These are phyloP conservation scores for Penicillium alfredii DNA, from an alignment of 495 filamentous ascomycete genomes.

Conservation along the genomic window DNA sequence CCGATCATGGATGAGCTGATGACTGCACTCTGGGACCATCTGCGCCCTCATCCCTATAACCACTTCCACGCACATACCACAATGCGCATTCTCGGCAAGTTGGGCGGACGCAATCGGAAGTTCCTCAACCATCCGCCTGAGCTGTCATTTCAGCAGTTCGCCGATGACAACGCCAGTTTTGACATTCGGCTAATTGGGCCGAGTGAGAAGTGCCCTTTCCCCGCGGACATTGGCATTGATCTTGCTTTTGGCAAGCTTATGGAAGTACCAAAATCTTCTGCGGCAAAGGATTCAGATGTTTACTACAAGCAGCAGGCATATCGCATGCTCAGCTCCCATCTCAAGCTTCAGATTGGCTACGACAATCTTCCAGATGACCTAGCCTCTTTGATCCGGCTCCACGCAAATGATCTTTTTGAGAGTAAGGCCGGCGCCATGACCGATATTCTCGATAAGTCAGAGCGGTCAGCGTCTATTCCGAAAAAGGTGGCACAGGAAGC, in stretches of 20 bases:
- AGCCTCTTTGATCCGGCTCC: slow-evolving; percentile 71
- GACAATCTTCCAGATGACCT: slow-evolving; percentile 89
- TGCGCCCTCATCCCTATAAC: slow-evolving; percentile 86
- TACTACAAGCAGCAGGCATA: slow-evolving; percentile 94
- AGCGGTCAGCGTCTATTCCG: slow-evolving; percentile 71
- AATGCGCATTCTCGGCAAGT: slow-evolving; percentile 95
- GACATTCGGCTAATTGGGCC: slow-evolving; percentile 86
- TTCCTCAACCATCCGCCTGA: slow-evolving; percentile 84
- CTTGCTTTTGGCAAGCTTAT: slow-evolving; percentile 79
- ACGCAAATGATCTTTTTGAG: slow-evolving; percentile 77
- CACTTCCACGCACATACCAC: slow-evolving; percentile 97
- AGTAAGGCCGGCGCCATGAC: slow-evolving; percentile 59
- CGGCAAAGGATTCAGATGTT: slow-evolving; percentile 65
- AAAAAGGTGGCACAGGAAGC: slow-evolving; percentile 82
- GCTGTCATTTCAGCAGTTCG: slow-evolving; percentile 73
- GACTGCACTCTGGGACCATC: slow-evolving; percentile 91
- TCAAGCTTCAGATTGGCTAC: slow-evolving; percentile 83
- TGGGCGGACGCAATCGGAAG: slow-evolving; percentile 90
- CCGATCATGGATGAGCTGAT: slow-evolving; percentile 98
- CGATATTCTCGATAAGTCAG: slow-evolving; percentile 56
- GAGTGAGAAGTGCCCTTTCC: slow-evolving; percentile 79
- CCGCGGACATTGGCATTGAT: slow-evolving; percentile 77
- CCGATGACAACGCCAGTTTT: slow-evolving; percentile 79
- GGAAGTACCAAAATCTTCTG: slow-evolving; percentile 61
- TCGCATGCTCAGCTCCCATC: slow-evolving; percentile 73